Conservation (phyloP, 257 asterid genomes). For the Linderniella brevidens region DNA sequence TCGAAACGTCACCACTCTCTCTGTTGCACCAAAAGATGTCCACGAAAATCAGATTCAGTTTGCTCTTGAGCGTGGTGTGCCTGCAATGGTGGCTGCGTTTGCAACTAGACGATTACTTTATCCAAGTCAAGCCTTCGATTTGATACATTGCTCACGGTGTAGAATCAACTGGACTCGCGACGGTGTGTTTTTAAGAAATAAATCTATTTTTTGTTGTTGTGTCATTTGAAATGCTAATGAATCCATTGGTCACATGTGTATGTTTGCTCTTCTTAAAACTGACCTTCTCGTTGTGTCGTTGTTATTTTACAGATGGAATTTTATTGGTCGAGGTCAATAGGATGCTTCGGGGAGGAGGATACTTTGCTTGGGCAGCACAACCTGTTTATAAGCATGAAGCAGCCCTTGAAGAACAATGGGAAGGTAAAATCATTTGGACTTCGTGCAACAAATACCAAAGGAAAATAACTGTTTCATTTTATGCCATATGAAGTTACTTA, state of each 20-base stretch:
- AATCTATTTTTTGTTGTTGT: constrained; percentile 68
- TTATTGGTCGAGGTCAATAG: constrained; percentile 87
- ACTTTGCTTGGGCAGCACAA: constrained; percentile 95
- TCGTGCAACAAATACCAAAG: not conserved
- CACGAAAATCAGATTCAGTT: constrained; percentile 96
- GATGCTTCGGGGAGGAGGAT: constrained; percentile 93
- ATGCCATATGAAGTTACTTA: too few relatives aligned
- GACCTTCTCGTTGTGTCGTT: too few relatives aligned
- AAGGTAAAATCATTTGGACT: constrained; percentile 32
- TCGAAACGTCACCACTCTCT: constrained; percentile 59
- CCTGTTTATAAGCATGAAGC: constrained; percentile 91
- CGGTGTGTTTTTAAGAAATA: constrained; percentile 71
- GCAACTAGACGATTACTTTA: constrained; percentile 59
- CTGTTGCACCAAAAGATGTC: constrained; percentile 91
- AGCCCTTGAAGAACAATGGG: constrained; percentile 77
- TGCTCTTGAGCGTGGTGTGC: constrained; percentile 96
- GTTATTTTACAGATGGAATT: constrained; percentile 65
- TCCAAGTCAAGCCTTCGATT: constrained; percentile 93
- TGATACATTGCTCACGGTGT: constrained; percentile 89
- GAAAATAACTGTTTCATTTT: not conserved
- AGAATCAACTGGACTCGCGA: constrained; percentile 97
- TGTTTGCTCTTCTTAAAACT: too few relatives aligned
- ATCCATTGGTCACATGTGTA: too few relatives aligned
- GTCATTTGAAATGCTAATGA: too few relatives aligned
- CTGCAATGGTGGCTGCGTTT: constrained; percentile 91